These are phyloP conservation scores for Viola odorata DNA, from an alignment of 345 rosid species.

Conservation along the genomic window DNA sequence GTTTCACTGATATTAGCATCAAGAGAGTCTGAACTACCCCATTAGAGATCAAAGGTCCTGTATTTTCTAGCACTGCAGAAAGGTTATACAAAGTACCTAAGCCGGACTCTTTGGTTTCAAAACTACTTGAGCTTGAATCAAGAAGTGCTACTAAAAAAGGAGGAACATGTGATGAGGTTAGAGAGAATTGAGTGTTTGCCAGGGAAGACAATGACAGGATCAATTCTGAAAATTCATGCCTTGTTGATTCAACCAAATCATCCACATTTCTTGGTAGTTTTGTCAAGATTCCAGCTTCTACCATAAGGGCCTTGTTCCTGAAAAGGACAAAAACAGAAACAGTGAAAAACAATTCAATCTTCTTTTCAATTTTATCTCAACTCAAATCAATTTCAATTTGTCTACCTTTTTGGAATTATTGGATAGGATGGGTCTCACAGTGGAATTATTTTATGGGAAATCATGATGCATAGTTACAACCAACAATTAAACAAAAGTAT, in stretches of 20 bases:
- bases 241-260: conserved; percentile 43
- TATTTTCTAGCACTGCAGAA: conserved; percentile 57
- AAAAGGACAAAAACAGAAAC: conserved; percentile 11
- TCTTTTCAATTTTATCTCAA: no score
- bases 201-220: conserved; percentile 55
- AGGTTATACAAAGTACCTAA: conserved; percentile 52
- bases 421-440: no score
- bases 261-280: conserved; percentile 50
- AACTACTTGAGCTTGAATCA: conserved; percentile 36
- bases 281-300: conserved; percentile 69
- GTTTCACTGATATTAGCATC: conserved; percentile 36
- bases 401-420: no score
- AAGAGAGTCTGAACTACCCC: conserved; percentile 48
- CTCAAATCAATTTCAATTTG: no score
- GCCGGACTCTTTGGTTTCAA: conserved; percentile 52
- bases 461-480: no score
- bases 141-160: conserved; percentile 46
- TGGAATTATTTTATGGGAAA: no score
- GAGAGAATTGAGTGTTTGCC: conserved; percentile 41
- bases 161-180: conserved; percentile 39
- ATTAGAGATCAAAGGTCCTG: conserved; percentile 46
- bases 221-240: conserved; percentile 49
- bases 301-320: conserved; percentile 83
- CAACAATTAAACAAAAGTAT: conserved; percentile 6
- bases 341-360: no score